Base-by-base conservation (phyloP, 192 early-diverging fungal species). In the Umbelopsis ramanniana region DNA sequence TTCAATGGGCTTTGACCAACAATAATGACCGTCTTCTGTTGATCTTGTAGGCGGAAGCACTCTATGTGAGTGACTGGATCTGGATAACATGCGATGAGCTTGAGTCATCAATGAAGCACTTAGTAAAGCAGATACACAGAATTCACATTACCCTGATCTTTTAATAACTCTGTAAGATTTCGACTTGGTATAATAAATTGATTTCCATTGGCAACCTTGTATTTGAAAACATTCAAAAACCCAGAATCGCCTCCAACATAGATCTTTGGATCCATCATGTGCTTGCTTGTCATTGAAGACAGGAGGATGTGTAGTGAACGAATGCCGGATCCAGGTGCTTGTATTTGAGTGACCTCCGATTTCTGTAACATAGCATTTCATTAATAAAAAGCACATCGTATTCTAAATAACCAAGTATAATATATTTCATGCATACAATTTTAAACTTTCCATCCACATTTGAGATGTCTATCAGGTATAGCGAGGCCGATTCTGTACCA, bases 21-120 rank as follows among this genome's bases (percentile, higher is more conserved):
- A 37, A 63, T 63, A 35, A 63, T 37, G 19, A 63, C 17, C 15
- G 57, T 63, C 33, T 63, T 63, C 26, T 63, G 57, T 15, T 63
- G 57, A 37, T 63, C 57, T 63, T 63, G 57, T 35, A 63, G 6
- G 14, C 57, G 26, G 33, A 63, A 63, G 33, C 57, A 63, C 5
- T 63, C 33, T 63, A 63, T 37, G 26, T 63, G 57, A 3, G 57
- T 63, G 14, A 63, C 57, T 63, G 57, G 57, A 35, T 38, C 57
- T 63, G 33, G 29, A 54, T 22, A 14, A 9, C 12, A 8, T 37
- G 37, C 6, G 0, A 15, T n/a, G 8, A 43, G 40, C 4, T 43
- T 43, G 40, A 43, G 40, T 43, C 40, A 43, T 43, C 40, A 43
- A 43, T 5, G 40, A 12, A 43, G 40, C 40, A 11, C 40, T 4